A percentile compares a stretch with the other conserved stretches of the same genome.
phyloP scores from a whole-genome alignment of 2,329 filamentous ascomycete species.

The Camptophora hylomeconis region DNA sequence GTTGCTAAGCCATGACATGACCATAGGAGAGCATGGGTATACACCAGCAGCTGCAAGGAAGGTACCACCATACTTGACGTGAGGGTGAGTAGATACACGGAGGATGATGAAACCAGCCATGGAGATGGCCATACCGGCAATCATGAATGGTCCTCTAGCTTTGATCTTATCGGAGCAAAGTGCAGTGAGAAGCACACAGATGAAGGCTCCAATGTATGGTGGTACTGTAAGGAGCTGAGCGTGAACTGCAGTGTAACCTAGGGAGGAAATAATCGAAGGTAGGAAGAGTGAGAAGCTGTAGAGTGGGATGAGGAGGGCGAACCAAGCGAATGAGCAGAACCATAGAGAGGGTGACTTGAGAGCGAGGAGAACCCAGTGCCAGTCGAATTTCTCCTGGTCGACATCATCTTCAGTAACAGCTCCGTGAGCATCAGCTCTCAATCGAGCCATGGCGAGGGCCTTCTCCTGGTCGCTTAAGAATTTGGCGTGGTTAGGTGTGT shows the following conservation, averaged over 20 bases:
- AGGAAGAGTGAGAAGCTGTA: conserved; percentile 21
- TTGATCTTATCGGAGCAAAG: conserved; percentile 23
- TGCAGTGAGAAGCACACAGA: conserved; percentile 22
- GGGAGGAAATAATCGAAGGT: conserved; percentile 19
- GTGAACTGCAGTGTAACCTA: conserved; percentile 18
- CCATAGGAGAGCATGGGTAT: conserved; percentile 12
- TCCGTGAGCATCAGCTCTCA: conserved; percentile 6
- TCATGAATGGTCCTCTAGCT: conserved; percentile 22
- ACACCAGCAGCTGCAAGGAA: conserved; percentile 23
- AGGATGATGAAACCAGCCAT: conserved; percentile 26
- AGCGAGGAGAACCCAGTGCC: conserved; percentile 27
- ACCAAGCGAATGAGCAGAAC: conserved; percentile 16
- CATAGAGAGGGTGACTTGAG: conserved; percentile 20
- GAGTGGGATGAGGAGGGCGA: conserved; percentile 17
- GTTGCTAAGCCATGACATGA: conserved; percentile 33
- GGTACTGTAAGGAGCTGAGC: conserved; percentile 17
- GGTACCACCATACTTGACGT: conserved; percentile 25
- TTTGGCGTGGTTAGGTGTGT: conserved; percentile 37
- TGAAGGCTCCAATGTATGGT: conserved; percentile 9
- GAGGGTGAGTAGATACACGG: conserved; percentile 19
- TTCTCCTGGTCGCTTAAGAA: conserved; percentile 48
- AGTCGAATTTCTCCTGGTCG: conserved; percentile 16
- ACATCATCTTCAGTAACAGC: conserved; percentile 5
- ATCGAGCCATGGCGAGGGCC: conserved; percentile 33
- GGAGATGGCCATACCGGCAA: conserved; percentile 20